These are phyloP conservation scores for Talaromyces sp. DNA, from an alignment of 2,329 filamentous ascomycete species.

Conservation along the genomic window DNA sequence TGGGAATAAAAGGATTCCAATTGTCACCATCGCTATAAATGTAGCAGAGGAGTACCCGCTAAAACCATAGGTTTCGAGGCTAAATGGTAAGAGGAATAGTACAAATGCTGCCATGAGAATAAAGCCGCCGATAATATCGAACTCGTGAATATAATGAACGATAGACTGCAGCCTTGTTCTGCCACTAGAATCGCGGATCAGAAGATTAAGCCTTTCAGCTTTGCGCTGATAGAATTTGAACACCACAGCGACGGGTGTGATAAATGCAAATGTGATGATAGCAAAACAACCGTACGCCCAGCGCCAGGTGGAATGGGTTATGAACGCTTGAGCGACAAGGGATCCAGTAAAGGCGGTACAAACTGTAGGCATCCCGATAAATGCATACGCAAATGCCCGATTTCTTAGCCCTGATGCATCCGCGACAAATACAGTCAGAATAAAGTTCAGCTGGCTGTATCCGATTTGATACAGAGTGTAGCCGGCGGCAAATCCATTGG, in stretches of 20 bases:
- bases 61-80: slow-evolving; percentile 45
- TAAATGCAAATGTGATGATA: slow-evolving; percentile 57
- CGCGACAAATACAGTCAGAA: slow-evolving; percentile 58
- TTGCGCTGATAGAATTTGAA: slow-evolving; percentile 57
- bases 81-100: slow-evolving; percentile 65
- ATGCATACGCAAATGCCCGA: slow-evolving; percentile 59
- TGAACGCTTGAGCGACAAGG: slow-evolving; percentile 49
- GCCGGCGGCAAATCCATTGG: slow-evolving; percentile 61
- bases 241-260: slow-evolving; percentile 54
- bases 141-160: slow-evolving; percentile 57
- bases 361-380: slow-evolving; percentile 42
- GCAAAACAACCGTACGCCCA: slow-evolving; percentile 63
- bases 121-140: slow-evolving; percentile 60
- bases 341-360: background rate
- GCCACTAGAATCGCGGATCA: slow-evolving; percentile 42
- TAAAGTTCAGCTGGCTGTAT: slow-evolving; percentile 52
- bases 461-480: slow-evolving; percentile 62
- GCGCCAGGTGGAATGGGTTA: slow-evolving; percentile 53
- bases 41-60: slow-evolving; percentile 44
- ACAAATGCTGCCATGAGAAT: slow-evolving; percentile 60
- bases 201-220: slow-evolving; percentile 54
- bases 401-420: slow-evolving; percentile 61
- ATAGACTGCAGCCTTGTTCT: slow-evolving; percentile 49
- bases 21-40: slow-evolving; percentile 51
- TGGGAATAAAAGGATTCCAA: slow-evolving; percentile 54